Base-by-base conservation (phyloP, 1,284 basidiomycete species). In the Lentinus polychrous region DNA sequence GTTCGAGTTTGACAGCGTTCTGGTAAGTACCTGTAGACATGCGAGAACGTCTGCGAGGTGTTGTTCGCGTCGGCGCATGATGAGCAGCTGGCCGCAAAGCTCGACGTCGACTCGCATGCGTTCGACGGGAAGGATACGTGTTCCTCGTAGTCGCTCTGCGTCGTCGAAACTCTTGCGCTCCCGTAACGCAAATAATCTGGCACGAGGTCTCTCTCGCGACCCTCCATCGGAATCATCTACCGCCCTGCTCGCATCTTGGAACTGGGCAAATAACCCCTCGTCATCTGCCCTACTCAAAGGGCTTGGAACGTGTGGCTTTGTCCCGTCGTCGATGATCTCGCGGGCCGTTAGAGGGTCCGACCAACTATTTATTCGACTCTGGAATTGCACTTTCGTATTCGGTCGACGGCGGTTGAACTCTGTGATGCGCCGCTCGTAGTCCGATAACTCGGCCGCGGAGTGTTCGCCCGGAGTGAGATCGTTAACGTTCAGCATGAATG, bases 31-130 rank as follows among this genome's bases (percentile, higher is more conserved):
- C 49, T 72, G 63, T 22, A 81, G 64, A 53, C 69, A 68, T 10
- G 63, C 58, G 15, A 67, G 56, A 20, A 75, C 67, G 51, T 73
- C 71, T 37, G 66, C 61, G 27, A 79, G 60, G 60, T 78, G 84
- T 50, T 71, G 67, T 59, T 84, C 79, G 54, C 86, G 73, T 39
- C 86, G 68, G 32, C 65, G 66, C 78, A 87, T 79, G 52, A 83
- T 74, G 23, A 89, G 68, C 42, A 84, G 62, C 59, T 89, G 81
- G 2, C 81, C 83, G 57, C 80, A 81, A n/a, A 89, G 69, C 55
- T 84, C 85, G 33, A 88, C 85, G 57, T 89, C 86, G 41, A 86
- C 78, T 45, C 74, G 75, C 83, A 89, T 83, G 56, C 74, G 70
- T 43, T 87, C 81, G 11, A 73, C 52, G 4, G 74, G 71, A 23